Percentiles rank a stretch among this genome's conserved stretches.
Conservation (phyloP, 768 basidiomycete genomes). For the Kwoniella dendrophila region DNA sequence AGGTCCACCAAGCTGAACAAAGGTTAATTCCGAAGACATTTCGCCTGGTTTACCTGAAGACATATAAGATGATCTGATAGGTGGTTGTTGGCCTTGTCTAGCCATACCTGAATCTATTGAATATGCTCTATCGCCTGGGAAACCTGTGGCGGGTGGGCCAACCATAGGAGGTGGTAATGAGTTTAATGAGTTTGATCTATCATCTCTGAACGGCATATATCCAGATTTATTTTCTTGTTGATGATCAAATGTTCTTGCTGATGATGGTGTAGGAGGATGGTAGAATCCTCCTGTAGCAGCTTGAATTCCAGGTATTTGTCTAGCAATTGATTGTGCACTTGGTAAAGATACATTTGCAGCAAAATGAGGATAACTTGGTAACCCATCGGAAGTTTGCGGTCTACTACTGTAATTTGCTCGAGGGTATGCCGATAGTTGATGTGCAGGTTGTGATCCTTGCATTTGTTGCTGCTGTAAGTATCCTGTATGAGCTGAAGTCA, state of each 20-base stretch:
- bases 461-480: slow-evolving; percentile 24
- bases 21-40: slow-evolving; percentile 21
- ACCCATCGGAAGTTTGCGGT: slow-evolving; percentile 49
- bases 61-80: slow-evolving; percentile 24
- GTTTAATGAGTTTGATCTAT: slow-evolving; percentile 14
- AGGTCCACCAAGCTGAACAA: slow-evolving; percentile 43
- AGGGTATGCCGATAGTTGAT: background rate
- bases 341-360: slow-evolving; percentile 26
- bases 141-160: slow-evolving; percentile 8
- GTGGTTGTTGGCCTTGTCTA: slow-evolving; percentile 37
- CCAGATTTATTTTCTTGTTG: slow-evolving; percentile 13
- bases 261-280: slow-evolving; percentile 13
- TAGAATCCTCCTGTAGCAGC: slow-evolving; percentile 1
- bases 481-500: slow-evolving; percentile 22
- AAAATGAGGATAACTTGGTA: slow-evolving; percentile 36
- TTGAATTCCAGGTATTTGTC: slow-evolving; percentile 22
- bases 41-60: slow-evolving; percentile 16
- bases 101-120: slow-evolving; percentile 34
- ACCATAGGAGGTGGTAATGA: slow-evolving; percentile 7
- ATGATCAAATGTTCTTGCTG: slow-evolving; percentile 12
- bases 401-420: slow-evolving; percentile 24
- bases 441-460: slow-evolving; percentile 5
- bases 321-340: slow-evolving; percentile 32
- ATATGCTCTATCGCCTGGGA: slow-evolving; percentile 28
- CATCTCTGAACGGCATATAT: slow-evolving; percentile 30